Base-by-base conservation (phyloP, 106 monocot species). In the Dioscorea dumetorum region DNA sequence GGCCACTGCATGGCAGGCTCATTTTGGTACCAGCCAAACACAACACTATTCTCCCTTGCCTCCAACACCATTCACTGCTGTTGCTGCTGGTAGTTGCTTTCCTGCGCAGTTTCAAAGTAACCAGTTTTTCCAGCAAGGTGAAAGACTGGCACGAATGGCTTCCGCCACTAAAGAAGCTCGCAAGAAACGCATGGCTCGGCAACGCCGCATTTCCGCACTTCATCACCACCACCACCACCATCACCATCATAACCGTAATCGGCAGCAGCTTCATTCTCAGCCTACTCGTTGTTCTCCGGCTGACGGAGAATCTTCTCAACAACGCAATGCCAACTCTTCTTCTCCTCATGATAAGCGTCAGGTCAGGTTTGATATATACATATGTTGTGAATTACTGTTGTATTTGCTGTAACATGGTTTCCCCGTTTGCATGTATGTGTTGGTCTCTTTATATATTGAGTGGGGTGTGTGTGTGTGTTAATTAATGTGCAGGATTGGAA, bases 111-210 rank as follows among this genome's bases (percentile, higher is more conserved):
- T 32, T 61, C 52, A 50, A 11, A 53, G 24, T 9, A 78, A 74
- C 10, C 57, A 54, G 19, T 20, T 82, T 56, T 76, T 73, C 60
- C 72, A 71, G 10, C 82, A 68, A 19, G 68, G 41, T 0, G 68
- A 72, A 12, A 48, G 58, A 22, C 41, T 82, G 2, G 15, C 50
- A 2, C 72, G 69, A 17, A 15, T 78, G 24, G 63, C 88, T 0
- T 87, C 87, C 3, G 82, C 91, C 0, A 91, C 91, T 7, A 91
- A 82, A 69, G 95, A 95, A 50, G 95, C 95, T 0, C 71, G 95
- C 61, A 91, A 90, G 88, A 95, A 86, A 80, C 76, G 95, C 51
- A 95, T 95, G 95, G 95, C 95, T 15, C 64, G 95, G 66, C 95
- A 95, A 54, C 72, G 84, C 62, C 78, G 91, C 48, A 58, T 74